These are phyloP conservation scores for Ceratocystis alfenasii DNA, from an alignment of 2,329 filamentous ascomycete species.

Conservation along the genomic window DNA sequence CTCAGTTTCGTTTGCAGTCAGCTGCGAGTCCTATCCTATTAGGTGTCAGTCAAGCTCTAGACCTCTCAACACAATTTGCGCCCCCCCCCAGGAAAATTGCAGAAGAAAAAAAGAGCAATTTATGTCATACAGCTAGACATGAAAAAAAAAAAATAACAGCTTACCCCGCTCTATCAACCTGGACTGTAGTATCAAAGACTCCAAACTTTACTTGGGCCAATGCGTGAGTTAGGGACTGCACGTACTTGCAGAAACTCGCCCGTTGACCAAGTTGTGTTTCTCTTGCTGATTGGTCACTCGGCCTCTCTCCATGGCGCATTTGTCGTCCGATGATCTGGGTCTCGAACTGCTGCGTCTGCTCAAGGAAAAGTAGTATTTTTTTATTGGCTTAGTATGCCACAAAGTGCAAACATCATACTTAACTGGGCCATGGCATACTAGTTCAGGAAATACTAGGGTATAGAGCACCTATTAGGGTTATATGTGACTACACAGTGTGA, in stretches of 20 bases:
- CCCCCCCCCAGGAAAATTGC: background rate
- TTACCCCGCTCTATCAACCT: background rate
- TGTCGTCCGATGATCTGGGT: too few relatives aligned
- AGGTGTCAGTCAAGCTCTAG: background rate
- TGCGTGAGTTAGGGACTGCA: background rate
- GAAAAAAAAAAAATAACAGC: background rate
- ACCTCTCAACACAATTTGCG: background rate
- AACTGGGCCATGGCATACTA: too few relatives aligned
- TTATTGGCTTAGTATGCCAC: too few relatives aligned
- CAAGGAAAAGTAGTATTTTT: too few relatives aligned
- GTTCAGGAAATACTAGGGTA: background rate
- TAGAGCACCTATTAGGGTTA: background rate
- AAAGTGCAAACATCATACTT: too few relatives aligned
- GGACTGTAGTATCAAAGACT: too few relatives aligned
- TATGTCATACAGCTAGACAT: too few relatives aligned
- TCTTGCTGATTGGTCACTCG: background rate
- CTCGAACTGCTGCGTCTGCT: too few relatives aligned
- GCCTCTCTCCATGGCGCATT: too few relatives aligned
- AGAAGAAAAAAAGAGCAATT: background rate
- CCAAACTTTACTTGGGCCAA: too few relatives aligned
- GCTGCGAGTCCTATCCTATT: background rate
- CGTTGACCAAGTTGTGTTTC: background rate
- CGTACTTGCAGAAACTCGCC: background rate
- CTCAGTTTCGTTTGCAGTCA: background rate
- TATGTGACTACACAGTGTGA: background rate